Evolutionary conservation across 768 basidiomycete species (phyloP).

Genomic region (Lactarius psammicola): DNA sequence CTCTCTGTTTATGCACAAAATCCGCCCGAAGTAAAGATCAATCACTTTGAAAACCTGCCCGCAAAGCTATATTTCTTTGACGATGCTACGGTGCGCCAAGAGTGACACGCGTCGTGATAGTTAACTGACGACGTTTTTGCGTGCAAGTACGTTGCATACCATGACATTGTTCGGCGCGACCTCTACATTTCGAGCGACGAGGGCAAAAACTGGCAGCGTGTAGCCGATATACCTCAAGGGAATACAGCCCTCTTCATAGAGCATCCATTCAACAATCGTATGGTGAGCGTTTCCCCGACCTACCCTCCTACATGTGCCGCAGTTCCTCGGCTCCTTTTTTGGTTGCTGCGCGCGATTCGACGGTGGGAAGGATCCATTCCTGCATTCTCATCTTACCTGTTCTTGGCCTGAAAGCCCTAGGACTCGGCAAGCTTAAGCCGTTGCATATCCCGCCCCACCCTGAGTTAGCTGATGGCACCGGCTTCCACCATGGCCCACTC

Average conservation of each 20-base stretch:
- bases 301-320: slow-evolving; percentile 2
- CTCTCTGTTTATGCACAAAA: slow-evolving; percentile 23
- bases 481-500: background rate
- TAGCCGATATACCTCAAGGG: slow-evolving; percentile 54
- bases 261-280: slow-evolving; percentile 79
- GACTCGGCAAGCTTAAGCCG: background rate
- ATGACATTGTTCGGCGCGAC: slow-evolving; percentile 66
- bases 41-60: slow-evolving; percentile 69
- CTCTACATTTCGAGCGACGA: slow-evolving; percentile 84
- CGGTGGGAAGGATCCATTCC: background rate
- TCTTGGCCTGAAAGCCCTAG: background rate
- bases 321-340: background rate
- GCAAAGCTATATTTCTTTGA: slow-evolving; percentile 87
- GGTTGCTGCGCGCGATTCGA: background rate
- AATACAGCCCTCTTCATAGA: slow-evolving; percentile 70
- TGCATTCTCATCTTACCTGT: background rate
- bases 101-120: slow-evolving; percentile 16
- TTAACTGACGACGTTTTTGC: background rate
- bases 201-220: slow-evolving; percentile 65
- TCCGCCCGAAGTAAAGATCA: slow-evolving; percentile 34
- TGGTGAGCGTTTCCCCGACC: slow-evolving; percentile 7
- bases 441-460: background rate
- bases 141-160: slow-evolving; percentile 67
- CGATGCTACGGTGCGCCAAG: slow-evolving; percentile 68
- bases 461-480: too few relatives aligned